Base-by-base conservation (phyloP, 1,284 basidiomycete genomes). In the Anthracocystis setariae region DNA sequence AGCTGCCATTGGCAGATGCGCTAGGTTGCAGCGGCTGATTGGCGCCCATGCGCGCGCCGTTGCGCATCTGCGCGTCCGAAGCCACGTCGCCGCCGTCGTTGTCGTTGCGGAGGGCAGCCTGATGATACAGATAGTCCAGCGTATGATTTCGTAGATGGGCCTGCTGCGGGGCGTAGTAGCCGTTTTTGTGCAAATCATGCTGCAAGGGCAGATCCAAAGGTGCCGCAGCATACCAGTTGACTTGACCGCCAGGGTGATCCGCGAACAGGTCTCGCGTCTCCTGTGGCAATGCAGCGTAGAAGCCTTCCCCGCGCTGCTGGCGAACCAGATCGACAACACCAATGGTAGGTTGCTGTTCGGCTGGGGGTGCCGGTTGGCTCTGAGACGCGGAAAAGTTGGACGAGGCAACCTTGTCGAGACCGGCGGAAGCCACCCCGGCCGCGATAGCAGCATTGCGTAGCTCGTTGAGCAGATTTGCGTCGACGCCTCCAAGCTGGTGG, bases 191-290 rank as follows among this genome's bases (percentile, higher is more conserved):
- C 49, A 67, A 23, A 10, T 72, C 58, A 32, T 74, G 57, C 50
- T 76, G 72, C 39, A 62, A 48, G 18, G 71, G 71, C 15, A 76
- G 67, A 21, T 70, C 57, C 17, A 80, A 33, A 3, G 78, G 78
- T 2, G 74, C 58, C 2, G 75, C 77, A 9, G 77, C 70, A 42
- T 76, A 76, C 78, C 78, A 80, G 20, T 66, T 58, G 23, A 77
- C 67, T 21, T 64, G 54, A 12, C 74, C 78, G 0, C 67, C 68
- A 0, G 66, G 58, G 32, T 77, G 74, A 37, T 66, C 72, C 4
- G 57, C 65, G 49, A 79, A 79, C 24, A 76, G 52, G 4, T 69
- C 46, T n/a, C 63, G 49, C 9, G 76, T 77, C 35, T 70, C 64
- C 18, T 49, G 35, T 3, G 77, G 74, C 8, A 79, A 60, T 13